phyloP scores from a whole-genome alignment of 192 early-diverging fungal species.

The Geranomyces variabilis region DNA sequence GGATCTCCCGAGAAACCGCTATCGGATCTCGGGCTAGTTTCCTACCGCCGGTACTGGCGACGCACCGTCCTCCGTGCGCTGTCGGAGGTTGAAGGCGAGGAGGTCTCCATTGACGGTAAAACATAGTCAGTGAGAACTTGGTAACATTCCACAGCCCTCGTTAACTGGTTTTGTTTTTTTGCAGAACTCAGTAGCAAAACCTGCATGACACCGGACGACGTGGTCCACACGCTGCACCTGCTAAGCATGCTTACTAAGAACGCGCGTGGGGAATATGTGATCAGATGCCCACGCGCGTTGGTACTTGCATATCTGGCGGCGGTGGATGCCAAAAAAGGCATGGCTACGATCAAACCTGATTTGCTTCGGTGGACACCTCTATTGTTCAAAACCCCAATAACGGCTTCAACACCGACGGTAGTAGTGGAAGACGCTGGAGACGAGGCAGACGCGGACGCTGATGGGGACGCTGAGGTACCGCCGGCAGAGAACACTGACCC shows the following conservation, averaged over 20 bases:
- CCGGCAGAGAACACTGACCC: no score
- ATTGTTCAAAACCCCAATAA: conserved; percentile 31
- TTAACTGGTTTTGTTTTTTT: background rate
- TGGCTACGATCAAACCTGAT: conserved; percentile 25
- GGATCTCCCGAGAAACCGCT: conserved; percentile 93
- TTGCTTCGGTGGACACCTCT: conserved; percentile 42
- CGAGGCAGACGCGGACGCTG: no score
- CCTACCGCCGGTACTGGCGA: conserved; percentile 87
- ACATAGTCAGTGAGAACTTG: background rate
- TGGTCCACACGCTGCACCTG: conserved; percentile 45
- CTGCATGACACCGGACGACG: conserved; percentile 52
- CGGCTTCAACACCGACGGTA: background rate
- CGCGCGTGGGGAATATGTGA: conserved; percentile 44
- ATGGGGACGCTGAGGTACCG: no score
- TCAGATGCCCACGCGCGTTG: conserved; percentile 35
- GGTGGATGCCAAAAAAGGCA: conserved; percentile 21
- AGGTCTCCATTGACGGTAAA: conserved; percentile 18
- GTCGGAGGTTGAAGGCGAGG: background rate
- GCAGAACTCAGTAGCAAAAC: conserved; percentile 25
- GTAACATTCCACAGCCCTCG: background rate
- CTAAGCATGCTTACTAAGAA: conserved; percentile 50
- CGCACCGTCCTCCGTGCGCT: conserved; percentile 37
- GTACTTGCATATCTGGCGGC: conserved; percentile 31
- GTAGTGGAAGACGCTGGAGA: no score
- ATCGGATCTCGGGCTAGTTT: conserved; percentile 81